Base-by-base conservation (phyloP, 1,284 basidiomycete genomes). In the Malassezia japonica region DNA sequence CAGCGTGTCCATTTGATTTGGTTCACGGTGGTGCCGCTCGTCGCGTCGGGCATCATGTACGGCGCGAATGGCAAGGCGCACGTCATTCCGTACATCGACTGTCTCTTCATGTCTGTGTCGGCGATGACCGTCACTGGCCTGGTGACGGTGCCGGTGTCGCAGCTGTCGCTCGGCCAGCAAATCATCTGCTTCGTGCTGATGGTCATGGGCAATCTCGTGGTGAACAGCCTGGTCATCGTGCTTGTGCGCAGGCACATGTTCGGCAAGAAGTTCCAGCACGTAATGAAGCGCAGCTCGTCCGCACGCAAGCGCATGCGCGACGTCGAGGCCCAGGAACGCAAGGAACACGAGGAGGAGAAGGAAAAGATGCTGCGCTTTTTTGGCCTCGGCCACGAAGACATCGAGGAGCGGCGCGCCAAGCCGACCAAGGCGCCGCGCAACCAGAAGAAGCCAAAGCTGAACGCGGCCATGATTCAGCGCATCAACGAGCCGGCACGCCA, bases 101-200 rank as follows among this genome's bases (percentile, higher is more conserved):
- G 81, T 10, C 78, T 88, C 36, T 89, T 81, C 75, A 79, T 80
- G 63, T 85, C 81, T 55, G 79, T 86, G 65, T 85, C 82, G 70
- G 81, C 84, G 8, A 82, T 87, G 77, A 82, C 82, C 3, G 83
- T 87, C 51, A 86, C 84, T 61, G 86, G 87, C 12, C 76, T 89
- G 23, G 78, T 79, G 35, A 82, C 85, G 5, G 76, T 86, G 59
- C 81, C 88, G 70, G 73, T 88, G 62, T 86, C 83, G 65, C 75
- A 77, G 37, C 74, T 86, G 62, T 88, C 85, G 1, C 74, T 75
- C 39, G 85, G 82, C 76, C 86, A 89, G 67, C 87, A 89, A 76
- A 76, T 75, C 15, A 77, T 89, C 20, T 65, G 88, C 20, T 72
- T 69, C 53, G 48, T 73, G 48, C 58, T 72, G 34, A 72, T 73